Evolutionary conservation across 202 grass and related monocot genomes (phyloP).

Genomic region (Eragrostis tef): DNA sequence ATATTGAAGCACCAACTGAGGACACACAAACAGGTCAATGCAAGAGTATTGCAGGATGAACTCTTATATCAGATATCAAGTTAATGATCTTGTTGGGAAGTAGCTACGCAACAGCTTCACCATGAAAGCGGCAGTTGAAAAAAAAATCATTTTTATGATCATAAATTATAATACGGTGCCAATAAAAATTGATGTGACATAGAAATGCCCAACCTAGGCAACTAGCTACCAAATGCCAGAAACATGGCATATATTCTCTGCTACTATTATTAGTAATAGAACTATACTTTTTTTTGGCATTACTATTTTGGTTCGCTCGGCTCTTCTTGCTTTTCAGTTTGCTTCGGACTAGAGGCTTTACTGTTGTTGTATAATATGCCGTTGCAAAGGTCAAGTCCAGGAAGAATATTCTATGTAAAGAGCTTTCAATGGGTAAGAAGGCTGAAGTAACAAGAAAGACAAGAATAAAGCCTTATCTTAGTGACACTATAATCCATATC

Average conservation of each 20-base stretch:
- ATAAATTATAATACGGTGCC: neutral
- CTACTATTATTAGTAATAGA: neutral
- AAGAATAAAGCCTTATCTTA: conserved; percentile 17
- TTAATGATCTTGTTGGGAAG: neutral
- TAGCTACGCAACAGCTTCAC: neutral
- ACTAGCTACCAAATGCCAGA: neutral
- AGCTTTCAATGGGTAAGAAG: too few species aligned
- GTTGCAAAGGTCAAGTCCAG: conserved; percentile 3
- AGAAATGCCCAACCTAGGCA: neutral
- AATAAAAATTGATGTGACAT: neutral
- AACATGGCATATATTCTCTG: neutral
- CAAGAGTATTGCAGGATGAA: neutral
- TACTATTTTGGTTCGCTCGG: neutral
- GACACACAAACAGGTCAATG: neutral
- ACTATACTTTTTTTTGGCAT: neutral
- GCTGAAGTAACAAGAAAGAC: neutral
- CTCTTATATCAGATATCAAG: conserved; percentile 31
- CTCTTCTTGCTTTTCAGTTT: neutral
- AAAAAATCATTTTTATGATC: conserved; percentile 16
- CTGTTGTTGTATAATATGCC: neutral
- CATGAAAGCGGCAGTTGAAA: neutral
- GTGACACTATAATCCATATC: neutral
- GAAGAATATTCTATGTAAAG: neutral
- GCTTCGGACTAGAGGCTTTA: neutral
- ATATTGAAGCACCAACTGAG: neutral